Percentiles rank a stretch among this genome's conserved stretches.
Conservation (phyloP, 164 flowering plant genomes). For the Euptelea pleiosperma region DNA sequence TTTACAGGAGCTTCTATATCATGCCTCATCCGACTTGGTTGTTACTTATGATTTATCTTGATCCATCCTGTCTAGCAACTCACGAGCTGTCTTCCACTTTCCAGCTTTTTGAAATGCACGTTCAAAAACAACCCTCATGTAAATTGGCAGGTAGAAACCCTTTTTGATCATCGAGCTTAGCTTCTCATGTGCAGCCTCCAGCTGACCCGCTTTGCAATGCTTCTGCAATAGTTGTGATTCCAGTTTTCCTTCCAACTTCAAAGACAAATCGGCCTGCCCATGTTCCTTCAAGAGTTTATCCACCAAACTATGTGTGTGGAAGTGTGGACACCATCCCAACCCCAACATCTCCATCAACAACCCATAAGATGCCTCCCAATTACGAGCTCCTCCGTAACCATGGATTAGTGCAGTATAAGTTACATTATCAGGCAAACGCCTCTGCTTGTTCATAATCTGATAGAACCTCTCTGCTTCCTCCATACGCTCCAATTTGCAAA, state of each 20-base stretch:
- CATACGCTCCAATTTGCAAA: slow-evolving; percentile 31
- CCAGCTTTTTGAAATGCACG: slow-evolving; percentile 35
- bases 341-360: slow-evolving; percentile 41
- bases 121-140: slow-evolving; percentile 30
- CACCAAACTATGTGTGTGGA: slow-evolving; percentile 32
- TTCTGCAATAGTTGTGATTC: slow-evolving; percentile 34
- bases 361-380: slow-evolving; percentile 38
- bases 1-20: background rate
- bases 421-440: slow-evolving; percentile 35
- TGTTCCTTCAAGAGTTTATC: slow-evolving; percentile 32
- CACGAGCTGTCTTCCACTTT: slow-evolving; percentile 28
- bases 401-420: slow-evolving; percentile 40
- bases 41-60: background rate
- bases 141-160: slow-evolving; percentile 28
- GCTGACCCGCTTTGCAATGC: slow-evolving; percentile 33
- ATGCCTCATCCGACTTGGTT: background rate
- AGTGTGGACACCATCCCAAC: slow-evolving; percentile 37
- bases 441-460: slow-evolving; percentile 36
- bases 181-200: slow-evolving; percentile 40
- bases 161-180: slow-evolving; percentile 32
- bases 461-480: slow-evolving; percentile 35
- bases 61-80: slow-evolving; percentile 31
- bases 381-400: slow-evolving; percentile 27
- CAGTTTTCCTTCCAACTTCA: slow-evolving; percentile 35
- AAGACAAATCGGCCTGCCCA: slow-evolving; percentile 28